Percentiles rank a stretch among this genome's conserved stretches.
Evolutionary conservation across 257 asterid species (phyloP).

Genomic region (Misopates orontium): DNA sequence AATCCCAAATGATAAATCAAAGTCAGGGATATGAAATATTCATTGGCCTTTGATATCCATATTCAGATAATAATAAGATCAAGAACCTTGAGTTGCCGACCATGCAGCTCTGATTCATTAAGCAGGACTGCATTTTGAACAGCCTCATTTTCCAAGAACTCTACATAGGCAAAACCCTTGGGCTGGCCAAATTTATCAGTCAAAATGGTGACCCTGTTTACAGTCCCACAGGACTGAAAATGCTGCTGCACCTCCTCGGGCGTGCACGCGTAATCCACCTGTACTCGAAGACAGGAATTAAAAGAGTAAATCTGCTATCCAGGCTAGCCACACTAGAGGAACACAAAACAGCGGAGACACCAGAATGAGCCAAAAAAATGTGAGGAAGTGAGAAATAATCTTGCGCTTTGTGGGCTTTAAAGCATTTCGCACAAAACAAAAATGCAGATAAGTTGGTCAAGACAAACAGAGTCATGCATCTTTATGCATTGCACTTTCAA

Average conservation of each 20-base stretch:
- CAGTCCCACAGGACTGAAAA: conserved; percentile 57
- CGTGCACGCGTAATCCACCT: conserved; percentile 59
- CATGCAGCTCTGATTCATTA: conserved; percentile 52
- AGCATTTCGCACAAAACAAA: too few species aligned
- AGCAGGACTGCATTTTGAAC: conserved; percentile 54
- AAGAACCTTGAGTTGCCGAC: conserved; percentile 49
- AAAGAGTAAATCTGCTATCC: too few species aligned
- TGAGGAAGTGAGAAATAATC: too few species aligned
- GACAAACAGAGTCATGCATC: too few species aligned
- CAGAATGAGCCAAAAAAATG: too few species aligned
- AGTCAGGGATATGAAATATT: background rate
- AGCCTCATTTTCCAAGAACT: conserved; percentile 51
- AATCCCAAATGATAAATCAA: background rate
- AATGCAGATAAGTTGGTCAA: too few species aligned
- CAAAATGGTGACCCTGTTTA: conserved; percentile 54
- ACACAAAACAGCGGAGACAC: too few species aligned
- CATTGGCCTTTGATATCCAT: background rate
- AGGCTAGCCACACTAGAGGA: too few species aligned
- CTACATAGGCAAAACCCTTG: conserved; percentile 59
- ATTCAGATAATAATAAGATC: conserved; percentile 25
- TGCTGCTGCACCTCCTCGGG: conserved; percentile 65
- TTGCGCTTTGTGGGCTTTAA: too few species aligned
- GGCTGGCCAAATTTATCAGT: conserved; percentile 56
- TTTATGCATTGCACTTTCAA: too few species aligned
- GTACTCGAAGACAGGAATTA: conserved; percentile 12